Evolutionary conservation across 75 land plant species (phyloP), one percentile per base, ranked within the genome.

Genomic region (Azolla pinnata): DNA sequence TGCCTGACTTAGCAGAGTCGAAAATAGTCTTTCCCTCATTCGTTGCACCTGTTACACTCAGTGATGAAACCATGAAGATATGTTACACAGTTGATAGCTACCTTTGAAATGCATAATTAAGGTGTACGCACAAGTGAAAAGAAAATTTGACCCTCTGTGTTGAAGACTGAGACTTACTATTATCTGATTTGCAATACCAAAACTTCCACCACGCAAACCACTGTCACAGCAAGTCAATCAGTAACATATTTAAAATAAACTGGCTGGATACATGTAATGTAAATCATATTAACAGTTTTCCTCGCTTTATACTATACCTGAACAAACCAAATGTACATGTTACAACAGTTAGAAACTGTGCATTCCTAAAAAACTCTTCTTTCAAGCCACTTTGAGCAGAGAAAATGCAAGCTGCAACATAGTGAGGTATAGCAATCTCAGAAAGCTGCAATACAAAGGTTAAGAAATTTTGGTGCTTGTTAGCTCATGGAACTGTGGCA

Each of bases 41-140:
- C 96, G 72, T 71, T 70, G 74, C 21, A 85, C 90, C 96, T 89
- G 84, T 23, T n/a, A n/a, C n/a, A n/a, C n/a, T n/a, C n/a, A n/a
- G n/a, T n/a, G n/a, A n/a, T n/a, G n/a, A n/a, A n/a, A n/a, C n/a
- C n/a, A n/a, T n/a, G n/a, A 70, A 49, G 20, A 30, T 17, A 46
- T 2, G 16, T 18, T 24, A 4, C 31, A 38, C 8, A 18, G 32
- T 18, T 18, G 5, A 5, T 7, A 17, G 27, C 17, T 7, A 23
- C 7, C 18, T 9, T 5, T 51, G 17, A 55, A 14, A 31, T 29
- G 57, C 57, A 7, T 14, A 18, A 46, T 46, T 17, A 46, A 4
- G 49, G 49, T 4, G 21, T 4, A 14, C 2, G 2, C 49, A 46
- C 17, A 18, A 46, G 2, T 4, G 17, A 18, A 46, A 17, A 23